phyloP scores from a whole-genome alignment of 2,329 filamentous ascomycete species.

The Alternaria metachromatica region DNA sequence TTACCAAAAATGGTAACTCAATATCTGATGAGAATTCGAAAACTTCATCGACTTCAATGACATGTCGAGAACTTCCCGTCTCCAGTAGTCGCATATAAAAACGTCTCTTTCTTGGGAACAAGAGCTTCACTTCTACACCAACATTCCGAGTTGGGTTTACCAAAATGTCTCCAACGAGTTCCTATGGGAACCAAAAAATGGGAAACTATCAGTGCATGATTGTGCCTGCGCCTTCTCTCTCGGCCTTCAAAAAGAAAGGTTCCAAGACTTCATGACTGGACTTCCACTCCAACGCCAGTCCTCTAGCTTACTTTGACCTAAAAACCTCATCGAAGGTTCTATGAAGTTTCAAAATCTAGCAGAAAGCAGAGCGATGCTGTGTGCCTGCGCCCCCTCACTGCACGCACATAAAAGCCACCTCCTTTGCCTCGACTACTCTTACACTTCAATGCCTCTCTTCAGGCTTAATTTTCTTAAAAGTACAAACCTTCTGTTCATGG shows the following conservation, averaged over 20 bases:
- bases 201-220: background rate
- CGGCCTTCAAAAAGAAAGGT: too few relatives aligned
- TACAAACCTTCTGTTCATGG: too few relatives aligned
- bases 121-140: background rate
- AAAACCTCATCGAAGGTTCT: too few relatives aligned
- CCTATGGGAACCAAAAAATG: background rate
- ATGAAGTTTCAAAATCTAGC: too few relatives aligned
- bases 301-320: fast-evolving
- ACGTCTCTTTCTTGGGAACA: background rate
- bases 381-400: background rate
- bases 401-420: too few relatives aligned
- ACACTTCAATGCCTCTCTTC: too few relatives aligned
- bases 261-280: background rate
- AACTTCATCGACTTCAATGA: background rate
- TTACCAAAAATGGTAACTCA: too few relatives aligned
- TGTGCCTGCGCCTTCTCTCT: background rate
- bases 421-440: too few relatives aligned
- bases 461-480: too few relatives aligned
- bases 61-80: background rate
- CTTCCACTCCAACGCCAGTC: background rate
- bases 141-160: background rate
- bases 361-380: background rate
- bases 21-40: background rate
- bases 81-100: background rate
- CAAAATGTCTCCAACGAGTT: too few relatives aligned